These are phyloP conservation scores for Ceratocystis cubensis DNA, from an alignment of 2,329 filamentous ascomycete genomes.

Conservation along the genomic window DNA sequence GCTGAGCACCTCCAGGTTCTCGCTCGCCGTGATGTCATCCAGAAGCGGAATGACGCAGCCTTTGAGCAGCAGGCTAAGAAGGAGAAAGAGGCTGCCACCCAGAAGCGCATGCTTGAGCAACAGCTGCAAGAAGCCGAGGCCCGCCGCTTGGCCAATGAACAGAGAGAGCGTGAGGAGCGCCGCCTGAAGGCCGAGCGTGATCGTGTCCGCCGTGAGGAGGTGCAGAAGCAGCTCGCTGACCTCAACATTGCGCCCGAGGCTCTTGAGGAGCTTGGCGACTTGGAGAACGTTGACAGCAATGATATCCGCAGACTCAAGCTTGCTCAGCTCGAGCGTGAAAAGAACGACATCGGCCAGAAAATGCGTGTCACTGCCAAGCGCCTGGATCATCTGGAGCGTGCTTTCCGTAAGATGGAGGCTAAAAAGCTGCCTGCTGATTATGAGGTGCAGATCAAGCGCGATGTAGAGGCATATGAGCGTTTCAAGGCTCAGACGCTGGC, in stretches of 20 bases:
- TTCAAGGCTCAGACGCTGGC: constrained; percentile 64
- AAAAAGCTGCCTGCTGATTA: constrained; percentile 87
- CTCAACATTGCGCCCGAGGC: constrained; percentile 78
- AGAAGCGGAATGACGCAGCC: constrained; percentile 95
- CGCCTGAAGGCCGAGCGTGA: constrained; percentile 78
- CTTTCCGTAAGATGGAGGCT: constrained; percentile 86
- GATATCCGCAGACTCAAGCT: constrained; percentile 90
- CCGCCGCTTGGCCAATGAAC: constrained; percentile 79
- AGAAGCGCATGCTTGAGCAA: constrained; percentile 75
- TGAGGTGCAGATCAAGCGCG: constrained; percentile 63
- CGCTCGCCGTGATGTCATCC: constrained; percentile 76
- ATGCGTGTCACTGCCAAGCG: constrained; percentile 87
- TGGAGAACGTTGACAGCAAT: constrained; percentile 79
- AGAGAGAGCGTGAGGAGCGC: constrained; percentile 77
- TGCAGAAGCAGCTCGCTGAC: constrained; percentile 84
- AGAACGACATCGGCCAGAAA: constrained; percentile 87
- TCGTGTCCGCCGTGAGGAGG: constrained; percentile 80
- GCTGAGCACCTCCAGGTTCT: constrained; percentile 80
- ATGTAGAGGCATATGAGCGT: constrained; percentile 68
- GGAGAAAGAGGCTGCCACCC: constrained; percentile 83
- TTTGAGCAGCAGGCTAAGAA: constrained; percentile 75
- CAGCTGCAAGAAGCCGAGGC: constrained; percentile 83
- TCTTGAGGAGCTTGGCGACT: constrained; percentile 59
- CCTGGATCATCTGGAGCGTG: constrained; percentile 92
- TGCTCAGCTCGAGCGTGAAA: constrained; percentile 90